Percentiles rank a stretch among this genome's conserved stretches.
Conservation (phyloP, 2,329 filamentous ascomycete genomes). For the Atkinsonella hypoxylon region DNA sequence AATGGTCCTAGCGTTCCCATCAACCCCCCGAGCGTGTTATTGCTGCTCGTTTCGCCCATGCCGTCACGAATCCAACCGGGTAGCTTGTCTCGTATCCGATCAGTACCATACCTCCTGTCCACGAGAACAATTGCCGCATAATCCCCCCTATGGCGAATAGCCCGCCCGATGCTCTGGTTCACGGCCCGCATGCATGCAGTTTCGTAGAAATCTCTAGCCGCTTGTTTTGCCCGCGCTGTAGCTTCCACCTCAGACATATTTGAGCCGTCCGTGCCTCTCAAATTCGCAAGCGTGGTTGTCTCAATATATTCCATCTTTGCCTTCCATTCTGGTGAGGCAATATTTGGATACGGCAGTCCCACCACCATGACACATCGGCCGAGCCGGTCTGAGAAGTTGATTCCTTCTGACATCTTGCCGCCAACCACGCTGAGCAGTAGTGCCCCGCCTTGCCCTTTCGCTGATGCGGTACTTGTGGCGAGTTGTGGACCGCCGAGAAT, state of each 20-base stretch:
- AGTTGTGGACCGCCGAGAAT: conserved; percentile 35
- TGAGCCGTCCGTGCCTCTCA: conserved; percentile 14
- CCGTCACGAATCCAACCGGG: conserved; percentile 80
- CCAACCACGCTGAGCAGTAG: conserved; percentile 84
- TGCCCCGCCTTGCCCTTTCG: conserved; percentile 43
- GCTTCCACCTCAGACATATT: conserved; percentile 15
- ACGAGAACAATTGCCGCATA: conserved; percentile 84
- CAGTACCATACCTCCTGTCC: conserved; percentile 65
- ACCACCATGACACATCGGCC: conserved; percentile 87
- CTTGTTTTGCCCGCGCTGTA: conserved; percentile 31
- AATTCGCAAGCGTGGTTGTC: conserved; percentile 33
- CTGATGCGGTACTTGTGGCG: not conserved
- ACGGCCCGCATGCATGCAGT: conserved; percentile 95
- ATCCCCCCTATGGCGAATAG: conserved; percentile 77
- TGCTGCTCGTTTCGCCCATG: conserved; percentile 36
- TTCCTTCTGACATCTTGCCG: conserved; percentile 91
- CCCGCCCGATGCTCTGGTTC: conserved; percentile 90
- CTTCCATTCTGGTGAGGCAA: conserved; percentile 82
- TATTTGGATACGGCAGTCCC: conserved; percentile 85
- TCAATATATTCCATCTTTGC: conserved; percentile 84
- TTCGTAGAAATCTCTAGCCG: conserved; percentile 74
- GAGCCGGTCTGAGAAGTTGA: conserved; percentile 89
- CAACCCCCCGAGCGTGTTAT: conserved; percentile 34
- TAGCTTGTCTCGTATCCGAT: conserved; percentile 65
- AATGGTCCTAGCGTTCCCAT: conserved; percentile 47